phyloP scores from a whole-genome alignment of 106 monocot genomes.

The Allium fistulosum region DNA sequence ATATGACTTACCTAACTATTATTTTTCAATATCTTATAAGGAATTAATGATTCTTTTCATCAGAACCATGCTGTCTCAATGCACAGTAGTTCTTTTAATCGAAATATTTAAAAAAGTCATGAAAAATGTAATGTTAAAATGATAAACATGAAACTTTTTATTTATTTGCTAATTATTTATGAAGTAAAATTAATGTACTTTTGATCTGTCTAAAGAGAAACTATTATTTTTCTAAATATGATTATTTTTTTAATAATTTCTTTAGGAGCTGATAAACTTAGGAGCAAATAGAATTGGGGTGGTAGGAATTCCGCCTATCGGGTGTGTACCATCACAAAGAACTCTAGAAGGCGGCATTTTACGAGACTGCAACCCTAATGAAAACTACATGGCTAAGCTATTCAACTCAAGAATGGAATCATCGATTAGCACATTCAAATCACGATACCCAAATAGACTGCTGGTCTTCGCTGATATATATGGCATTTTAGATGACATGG shows the following conservation, averaged over 20 bases:
- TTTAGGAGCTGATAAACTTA: slow-evolving; percentile 7
- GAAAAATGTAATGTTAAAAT: too few species aligned
- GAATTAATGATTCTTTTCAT: too few species aligned
- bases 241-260: not conserved
- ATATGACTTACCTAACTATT: too few species aligned
- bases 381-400: slow-evolving; percentile 24
- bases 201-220: too few species aligned
- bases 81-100: too few species aligned
- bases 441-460: slow-evolving; percentile 1
- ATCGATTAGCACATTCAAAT: slow-evolving; percentile 6
- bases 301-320: slow-evolving; percentile 40
- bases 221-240: too few species aligned
- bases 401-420: slow-evolving; percentile 15
- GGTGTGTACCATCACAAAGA: slow-evolving; percentile 45
- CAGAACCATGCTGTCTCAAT: too few species aligned
- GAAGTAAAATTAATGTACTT: too few species aligned
- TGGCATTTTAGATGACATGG: slow-evolving; percentile 12
- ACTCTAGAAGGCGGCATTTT: slow-evolving; percentile 23
- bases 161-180: too few species aligned
- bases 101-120: too few species aligned
- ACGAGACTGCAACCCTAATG: slow-evolving; percentile 13
- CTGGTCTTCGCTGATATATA: slow-evolving; percentile 18
- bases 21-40: too few species aligned
- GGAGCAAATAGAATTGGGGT: slow-evolving; percentile 29
- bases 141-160: too few species aligned